Evolutionary conservation across 805 yeast genomes (phyloP).

Genomic region (Torulaspora quercuum): DNA sequence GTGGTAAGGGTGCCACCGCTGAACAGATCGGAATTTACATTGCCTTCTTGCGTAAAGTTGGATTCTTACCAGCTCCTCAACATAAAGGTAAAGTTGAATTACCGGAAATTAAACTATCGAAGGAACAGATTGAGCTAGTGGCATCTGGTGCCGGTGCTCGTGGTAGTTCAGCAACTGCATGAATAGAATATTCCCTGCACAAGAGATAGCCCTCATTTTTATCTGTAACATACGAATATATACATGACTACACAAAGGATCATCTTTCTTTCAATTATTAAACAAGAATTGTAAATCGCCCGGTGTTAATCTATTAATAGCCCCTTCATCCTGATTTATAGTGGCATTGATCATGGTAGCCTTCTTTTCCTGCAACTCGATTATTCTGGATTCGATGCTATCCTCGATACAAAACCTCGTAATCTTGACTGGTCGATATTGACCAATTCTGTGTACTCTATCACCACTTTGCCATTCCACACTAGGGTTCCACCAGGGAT

Average conservation of each 20-base stretch:
- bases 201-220: not conserved
- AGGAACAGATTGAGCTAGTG: constrained; percentile 55
- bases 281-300: constrained; percentile 94
- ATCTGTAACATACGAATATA: not conserved
- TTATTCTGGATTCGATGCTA: constrained; percentile 92
- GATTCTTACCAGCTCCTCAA: constrained; percentile 69
- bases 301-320: constrained; percentile 83
- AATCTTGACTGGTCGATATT: constrained; percentile 87
- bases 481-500: constrained; percentile 99
- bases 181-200: too few relatives aligned
- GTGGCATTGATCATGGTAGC: constrained; percentile 98
- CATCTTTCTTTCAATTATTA: constrained; percentile 55
- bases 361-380: constrained; percentile 93
- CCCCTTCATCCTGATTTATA: constrained; percentile 86
- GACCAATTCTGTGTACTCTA: constrained; percentile 97
- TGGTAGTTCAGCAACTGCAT: constrained; percentile 55
- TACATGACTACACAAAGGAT: constrained; percentile 1
- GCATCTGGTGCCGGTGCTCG: constrained; percentile 72
- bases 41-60: constrained; percentile 73
- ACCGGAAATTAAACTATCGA: constrained; percentile 55
- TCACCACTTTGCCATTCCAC: constrained; percentile 99
- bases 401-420: constrained; percentile 93
- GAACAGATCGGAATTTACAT: constrained; percentile 71
- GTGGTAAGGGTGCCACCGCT: constrained; percentile 71
- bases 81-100: constrained; percentile 41